phyloP scores from a whole-genome alignment of 306 rosid genomes.

The Dicorynia guianensis region DNA sequence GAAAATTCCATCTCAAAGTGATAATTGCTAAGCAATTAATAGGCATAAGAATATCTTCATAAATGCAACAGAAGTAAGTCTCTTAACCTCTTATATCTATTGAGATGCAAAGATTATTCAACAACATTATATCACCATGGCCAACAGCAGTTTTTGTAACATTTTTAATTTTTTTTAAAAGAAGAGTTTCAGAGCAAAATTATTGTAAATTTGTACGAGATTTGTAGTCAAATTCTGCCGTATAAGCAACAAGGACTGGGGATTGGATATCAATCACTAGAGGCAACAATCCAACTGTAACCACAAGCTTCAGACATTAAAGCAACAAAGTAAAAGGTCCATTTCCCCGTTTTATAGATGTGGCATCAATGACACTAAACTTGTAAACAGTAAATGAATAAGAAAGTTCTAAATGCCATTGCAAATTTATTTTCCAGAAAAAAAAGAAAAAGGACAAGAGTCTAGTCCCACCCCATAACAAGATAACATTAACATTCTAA shows the following conservation, averaged over 20 bases:
- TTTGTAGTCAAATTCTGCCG: slow-evolving; percentile 6
- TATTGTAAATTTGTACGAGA: slow-evolving; percentile 12
- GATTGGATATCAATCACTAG: slow-evolving; percentile 11
- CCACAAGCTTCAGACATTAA: slow-evolving; percentile 12
- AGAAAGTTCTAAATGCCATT: not conserved
- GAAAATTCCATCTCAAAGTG: slow-evolving; percentile 1
- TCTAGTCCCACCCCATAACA: not conserved
- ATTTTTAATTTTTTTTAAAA: not conserved
- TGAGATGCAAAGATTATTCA: slow-evolving; percentile 26
- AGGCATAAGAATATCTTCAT: not conserved
- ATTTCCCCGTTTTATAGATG: slow-evolving; percentile 7
- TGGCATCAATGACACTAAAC: slow-evolving; percentile 9
- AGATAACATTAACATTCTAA: not conserved
- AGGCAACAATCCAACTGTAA: slow-evolving; percentile 3
- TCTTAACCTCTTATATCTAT: slow-evolving; percentile 10
- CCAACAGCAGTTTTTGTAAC: not conserved
- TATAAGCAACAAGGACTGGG: slow-evolving; percentile 14
- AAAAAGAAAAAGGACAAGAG: not conserved
- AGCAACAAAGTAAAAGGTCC: slow-evolving; percentile 19
- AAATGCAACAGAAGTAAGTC: slow-evolving; percentile 10
- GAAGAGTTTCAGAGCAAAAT: slow-evolving; percentile 10
- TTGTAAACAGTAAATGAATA: not conserved
- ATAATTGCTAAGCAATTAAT: slow-evolving; percentile 24
- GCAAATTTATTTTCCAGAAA: not conserved
- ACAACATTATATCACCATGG: not conserved